A percentile compares a stretch with the other conserved stretches of the same genome.
Conservation (phyloP, 371 early-diverging fungal genomes). For the Lichtheimia corymbifera region DNA sequence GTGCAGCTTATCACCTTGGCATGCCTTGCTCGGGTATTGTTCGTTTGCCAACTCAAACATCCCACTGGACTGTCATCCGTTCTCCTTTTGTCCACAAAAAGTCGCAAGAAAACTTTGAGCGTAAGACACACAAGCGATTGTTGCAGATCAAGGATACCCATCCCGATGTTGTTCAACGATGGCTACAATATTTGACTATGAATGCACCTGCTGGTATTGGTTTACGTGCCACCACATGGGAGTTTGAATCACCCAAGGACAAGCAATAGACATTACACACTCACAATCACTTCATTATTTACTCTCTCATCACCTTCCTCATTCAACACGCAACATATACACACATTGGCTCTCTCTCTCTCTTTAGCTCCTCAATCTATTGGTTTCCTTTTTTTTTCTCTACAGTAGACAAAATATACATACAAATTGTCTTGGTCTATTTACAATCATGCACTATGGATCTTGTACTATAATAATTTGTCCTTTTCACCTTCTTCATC, state of each 20-base stretch:
- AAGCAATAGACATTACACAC: constrained; percentile 1
- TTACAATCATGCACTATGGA: background rate
- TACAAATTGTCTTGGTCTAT: background rate
- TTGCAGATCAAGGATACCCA: constrained; percentile 84
- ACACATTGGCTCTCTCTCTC: too few species aligned
- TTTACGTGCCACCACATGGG: constrained; percentile 70
- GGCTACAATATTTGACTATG: constrained; percentile 73
- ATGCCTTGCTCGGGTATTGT: constrained; percentile 79
- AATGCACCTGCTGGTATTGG: constrained; percentile 81
- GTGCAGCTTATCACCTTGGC: constrained; percentile 75
- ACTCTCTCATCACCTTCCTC: too few species aligned
- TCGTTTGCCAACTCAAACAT: constrained; percentile 77
- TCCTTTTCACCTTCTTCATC: background rate
- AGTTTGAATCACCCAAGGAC: constrained; percentile 54
- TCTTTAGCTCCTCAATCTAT: too few species aligned
- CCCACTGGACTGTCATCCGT: constrained; percentile 88
- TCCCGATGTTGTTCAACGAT: constrained; percentile 74
- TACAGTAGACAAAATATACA: background rate
- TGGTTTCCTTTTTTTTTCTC: too few species aligned
- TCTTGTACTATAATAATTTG: background rate
- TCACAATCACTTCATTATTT: background rate
- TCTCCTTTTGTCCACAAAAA: constrained; percentile 97
- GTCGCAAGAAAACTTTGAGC: constrained; percentile 95
- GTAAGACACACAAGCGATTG: constrained; percentile 84
- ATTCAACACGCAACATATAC: too few species aligned